Base-by-base conservation (phyloP, 139 green algal genomes). In the Chlorella sp. region DNA sequence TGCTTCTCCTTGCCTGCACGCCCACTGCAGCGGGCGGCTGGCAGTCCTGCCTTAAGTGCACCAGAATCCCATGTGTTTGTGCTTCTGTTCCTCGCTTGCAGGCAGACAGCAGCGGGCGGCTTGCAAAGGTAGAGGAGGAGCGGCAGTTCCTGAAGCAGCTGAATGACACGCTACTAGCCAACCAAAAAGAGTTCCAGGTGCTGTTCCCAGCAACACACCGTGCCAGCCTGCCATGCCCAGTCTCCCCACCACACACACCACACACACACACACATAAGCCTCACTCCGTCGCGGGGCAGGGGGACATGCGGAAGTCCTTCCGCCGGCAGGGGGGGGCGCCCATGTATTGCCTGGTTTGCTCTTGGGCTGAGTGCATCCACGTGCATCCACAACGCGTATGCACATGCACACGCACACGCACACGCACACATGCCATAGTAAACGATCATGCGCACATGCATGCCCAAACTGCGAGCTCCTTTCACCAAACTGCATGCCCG, bases 81-180 rank as follows among this genome's bases (percentile, higher is more conserved):
- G n/a, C n/a, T n/a, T n/a, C n/a, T n/a, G n/a, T n/a, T n/a, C n/a
- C n/a, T n/a, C n/a, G n/a, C n/a, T n/a, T n/a, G n/a, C 92, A 96
- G 94, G 86, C 88, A 36, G 92, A 96, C 60, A 77, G 83, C 16
- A 80, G 19, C n/a, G 79, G n/a, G 3, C 37, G 69, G 66, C n/a
- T 91, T 42, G 48, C 73, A 0, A 89, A 87, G 48, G n/a, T 89
- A 22, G 57, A 73, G n/a, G 92, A 97, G 88, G 96, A 98, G 91
- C 90, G 91, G 0, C 93, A 96, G 53, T 98, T 98, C 86, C 91
- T 98, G 66, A 92, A 93, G 85, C 91, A 94, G 34, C 90, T 98
- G 21, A 97, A 96, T 66, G 94, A 96, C 53, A 91, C 86, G 34
- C 86, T 94, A 53, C 88, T 96, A 42, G 86, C 81, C 24, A 94